phyloP scores from a whole-genome alignment of 2,329 filamentous ascomycete species.

The Ophiostoma ulmi region DNA sequence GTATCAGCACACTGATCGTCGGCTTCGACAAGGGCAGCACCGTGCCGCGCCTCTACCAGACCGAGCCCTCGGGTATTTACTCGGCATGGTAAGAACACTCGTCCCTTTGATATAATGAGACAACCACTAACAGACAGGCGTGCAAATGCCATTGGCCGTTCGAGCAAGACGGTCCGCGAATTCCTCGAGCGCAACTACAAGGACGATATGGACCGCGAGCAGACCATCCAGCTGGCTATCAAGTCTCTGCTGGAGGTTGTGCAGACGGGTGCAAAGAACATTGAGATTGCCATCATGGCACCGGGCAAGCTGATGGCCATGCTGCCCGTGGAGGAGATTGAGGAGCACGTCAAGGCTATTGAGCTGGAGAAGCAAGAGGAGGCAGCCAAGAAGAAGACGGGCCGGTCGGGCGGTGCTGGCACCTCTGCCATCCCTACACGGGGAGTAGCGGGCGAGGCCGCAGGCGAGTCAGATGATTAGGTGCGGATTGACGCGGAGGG shows the following conservation, averaged over 20 bases:
- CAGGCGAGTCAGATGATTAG: slow-evolving; percentile 32
- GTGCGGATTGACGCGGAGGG: neutral
- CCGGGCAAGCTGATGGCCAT: slow-evolving; percentile 88
- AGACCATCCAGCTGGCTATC: slow-evolving; percentile 93
- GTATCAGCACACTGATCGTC: slow-evolving; percentile 94
- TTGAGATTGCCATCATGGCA: slow-evolving; percentile 97
- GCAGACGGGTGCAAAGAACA: slow-evolving; percentile 98
- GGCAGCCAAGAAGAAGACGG: slow-evolving; percentile 93
- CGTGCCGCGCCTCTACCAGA: slow-evolving; percentile 89
- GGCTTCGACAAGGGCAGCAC: slow-evolving; percentile 95
- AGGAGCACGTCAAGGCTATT: slow-evolving; percentile 96
- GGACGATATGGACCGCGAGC: slow-evolving; percentile 92
- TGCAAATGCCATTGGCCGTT: slow-evolving; percentile 96
- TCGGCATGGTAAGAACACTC: slow-evolving; percentile 74
- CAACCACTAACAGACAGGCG: slow-evolving; percentile 61
- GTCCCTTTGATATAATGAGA: neutral
- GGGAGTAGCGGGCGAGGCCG: slow-evolving; percentile 33
- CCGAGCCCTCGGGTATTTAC: slow-evolving; percentile 98
- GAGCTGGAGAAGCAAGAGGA: slow-evolving; percentile 99
- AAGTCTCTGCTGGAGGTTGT: slow-evolving; percentile 98
- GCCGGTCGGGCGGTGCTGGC: slow-evolving; percentile 57
- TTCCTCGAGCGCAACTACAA: slow-evolving; percentile 99
- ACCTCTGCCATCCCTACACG: slow-evolving; percentile 64
- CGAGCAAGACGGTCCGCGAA: slow-evolving; percentile 97
- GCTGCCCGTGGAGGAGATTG: slow-evolving; percentile 91